phyloP scores from a whole-genome alignment of 192 early-diverging fungal genomes.

The Mortierella antarctica region DNA sequence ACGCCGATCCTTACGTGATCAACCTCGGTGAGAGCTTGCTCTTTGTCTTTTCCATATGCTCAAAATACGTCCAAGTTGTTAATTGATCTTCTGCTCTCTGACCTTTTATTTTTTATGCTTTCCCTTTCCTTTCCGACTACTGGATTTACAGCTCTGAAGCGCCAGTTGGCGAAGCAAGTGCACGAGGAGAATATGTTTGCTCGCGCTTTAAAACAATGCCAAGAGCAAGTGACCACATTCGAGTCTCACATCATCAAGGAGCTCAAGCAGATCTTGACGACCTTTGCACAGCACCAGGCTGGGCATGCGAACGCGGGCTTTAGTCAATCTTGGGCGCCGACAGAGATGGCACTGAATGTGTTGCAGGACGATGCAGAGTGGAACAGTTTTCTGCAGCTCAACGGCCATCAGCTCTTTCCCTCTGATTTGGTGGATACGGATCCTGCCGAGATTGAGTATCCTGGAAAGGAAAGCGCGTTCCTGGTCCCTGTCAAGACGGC shows the following conservation, averaged over 20 bases:
- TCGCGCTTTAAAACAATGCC: conserved; percentile 26
- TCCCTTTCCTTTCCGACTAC: not conserved
- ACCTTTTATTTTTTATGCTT: not conserved
- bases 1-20: conserved; percentile 40
- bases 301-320: conserved; percentile 12
- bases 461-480: conserved; percentile 49
- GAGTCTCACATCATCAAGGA: conserved; percentile 44
- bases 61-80: not conserved
- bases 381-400: conserved; percentile 36
- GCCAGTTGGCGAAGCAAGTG: conserved; percentile 30
- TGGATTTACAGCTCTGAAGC: conserved; percentile 5
- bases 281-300: conserved; percentile 19
- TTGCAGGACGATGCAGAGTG: conserved; percentile 55
- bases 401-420: conserved; percentile 31
- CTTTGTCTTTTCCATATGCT: not conserved
- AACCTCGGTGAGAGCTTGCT: conserved; percentile 31
- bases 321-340: conserved; percentile 27
- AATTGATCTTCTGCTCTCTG: no score
- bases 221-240: conserved; percentile 29
- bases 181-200: conserved; percentile 42
- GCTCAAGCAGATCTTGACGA: conserved; percentile 29
- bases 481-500: conserved; percentile 54
- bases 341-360: conserved; percentile 38
- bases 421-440: conserved; percentile 52
- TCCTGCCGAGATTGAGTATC: conserved; percentile 54